Conservation (phyloP, 179 eudicot genomes). For the Amaranthus tricolor region DNA sequence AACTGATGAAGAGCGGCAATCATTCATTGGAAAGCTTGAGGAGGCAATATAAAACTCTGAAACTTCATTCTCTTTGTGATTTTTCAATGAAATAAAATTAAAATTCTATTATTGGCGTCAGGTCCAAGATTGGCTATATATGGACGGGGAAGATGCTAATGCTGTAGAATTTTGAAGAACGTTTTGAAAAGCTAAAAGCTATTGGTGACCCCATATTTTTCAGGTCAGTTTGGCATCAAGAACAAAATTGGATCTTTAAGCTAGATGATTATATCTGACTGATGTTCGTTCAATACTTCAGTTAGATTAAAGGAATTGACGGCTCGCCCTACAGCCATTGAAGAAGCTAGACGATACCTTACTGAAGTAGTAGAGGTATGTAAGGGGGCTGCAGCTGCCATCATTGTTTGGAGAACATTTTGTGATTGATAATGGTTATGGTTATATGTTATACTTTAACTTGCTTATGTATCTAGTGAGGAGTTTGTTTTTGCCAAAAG, state of each 20-base stretch:
- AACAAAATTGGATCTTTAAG: slow-evolving; percentile 4
- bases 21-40: slow-evolving; percentile 77
- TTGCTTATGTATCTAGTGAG: neutral
- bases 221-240: slow-evolving; percentile 46
- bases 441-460: neutral
- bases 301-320: slow-evolving; percentile 76
- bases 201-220: slow-evolving; percentile 93
- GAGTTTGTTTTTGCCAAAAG: neutral
- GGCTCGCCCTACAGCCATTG: slow-evolving; percentile 77
- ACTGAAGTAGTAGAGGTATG: slow-evolving; percentile 70
- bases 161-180: slow-evolving; percentile 81
- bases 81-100: neutral
- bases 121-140: slow-evolving; percentile 97
- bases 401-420: neutral
- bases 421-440: neutral
- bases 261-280: slow-evolving; percentile 18
- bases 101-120: slow-evolving; percentile 28
- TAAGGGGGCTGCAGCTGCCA: slow-evolving; percentile 12
- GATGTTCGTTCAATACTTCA: slow-evolving; percentile 2
- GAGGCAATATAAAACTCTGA: slow-evolving; percentile 47
- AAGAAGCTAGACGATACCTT: slow-evolving; percentile 61
- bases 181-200: slow-evolving; percentile 71
- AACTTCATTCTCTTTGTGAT: neutral
- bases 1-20: slow-evolving; percentile 65
- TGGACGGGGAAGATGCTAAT: slow-evolving; percentile 96